Percentiles rank a stretch among this genome's conserved stretches.
phyloP scores from a whole-genome alignment of 371 early-diverging fungal species.

The Saksenaea oblongispora region DNA sequence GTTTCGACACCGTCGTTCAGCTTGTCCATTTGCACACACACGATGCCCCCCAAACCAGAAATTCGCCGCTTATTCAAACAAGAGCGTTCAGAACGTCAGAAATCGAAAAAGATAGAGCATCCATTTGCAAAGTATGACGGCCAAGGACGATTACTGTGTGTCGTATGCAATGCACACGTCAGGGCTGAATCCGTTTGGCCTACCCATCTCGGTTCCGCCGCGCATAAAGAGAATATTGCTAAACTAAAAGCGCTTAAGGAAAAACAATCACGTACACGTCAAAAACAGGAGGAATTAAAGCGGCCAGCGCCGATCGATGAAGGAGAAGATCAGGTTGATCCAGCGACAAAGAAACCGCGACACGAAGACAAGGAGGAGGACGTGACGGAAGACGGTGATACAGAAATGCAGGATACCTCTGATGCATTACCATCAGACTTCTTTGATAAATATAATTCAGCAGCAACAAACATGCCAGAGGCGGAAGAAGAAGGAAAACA shows the following conservation, averaged over 20 bases:
- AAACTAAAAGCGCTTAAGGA: conserved; percentile 41
- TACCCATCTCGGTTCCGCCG: conserved; percentile 32
- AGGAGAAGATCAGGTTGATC: conserved; percentile 9
- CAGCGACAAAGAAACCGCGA: conserved; percentile 3
- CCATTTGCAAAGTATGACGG: conserved; percentile 52
- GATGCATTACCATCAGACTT: conserved; percentile 25
- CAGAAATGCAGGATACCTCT: conserved; percentile 14
- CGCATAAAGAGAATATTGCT: conserved; percentile 40
- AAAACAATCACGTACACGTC: conserved; percentile 10
- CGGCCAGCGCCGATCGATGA: conserved; percentile 16
- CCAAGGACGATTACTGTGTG: conserved; percentile 32
- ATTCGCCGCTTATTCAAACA: conserved; percentile 46
- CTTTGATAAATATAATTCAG: conserved; percentile 17
- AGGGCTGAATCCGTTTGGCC: conserved; percentile 41
- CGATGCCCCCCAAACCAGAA: conserved; percentile 37
- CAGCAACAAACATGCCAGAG: conserved; percentile 6
- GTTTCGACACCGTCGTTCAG: too few species aligned
- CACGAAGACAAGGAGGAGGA: conserved; percentile 20
- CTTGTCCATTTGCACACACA: neutral
- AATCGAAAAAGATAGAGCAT: conserved; percentile 33
- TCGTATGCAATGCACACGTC: conserved; percentile 34
- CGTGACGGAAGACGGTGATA: conserved; percentile 21
- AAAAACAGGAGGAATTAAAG: conserved; percentile 13
- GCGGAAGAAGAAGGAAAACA: conserved; percentile 6
- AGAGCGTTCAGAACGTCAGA: conserved; percentile 38